Conservation (phyloP, 495 filamentous ascomycete species). For the Usnea hakonensis region DNA sequence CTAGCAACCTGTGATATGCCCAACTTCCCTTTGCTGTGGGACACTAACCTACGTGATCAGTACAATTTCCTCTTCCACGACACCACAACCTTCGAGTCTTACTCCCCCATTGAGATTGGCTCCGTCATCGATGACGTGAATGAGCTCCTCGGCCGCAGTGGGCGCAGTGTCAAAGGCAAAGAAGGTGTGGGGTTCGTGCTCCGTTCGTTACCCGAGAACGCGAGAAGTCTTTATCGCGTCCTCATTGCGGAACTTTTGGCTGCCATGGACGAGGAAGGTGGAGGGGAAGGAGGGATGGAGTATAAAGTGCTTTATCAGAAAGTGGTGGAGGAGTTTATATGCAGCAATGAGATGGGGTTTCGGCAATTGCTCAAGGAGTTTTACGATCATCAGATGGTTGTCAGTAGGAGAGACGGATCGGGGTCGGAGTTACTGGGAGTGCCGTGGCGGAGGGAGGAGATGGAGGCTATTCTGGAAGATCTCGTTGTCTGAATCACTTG, state of each 20-base stretch:
- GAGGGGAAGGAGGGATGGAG: conserved; percentile 49
- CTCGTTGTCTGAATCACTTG: conserved; percentile 38
- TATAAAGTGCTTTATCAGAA: conserved; percentile 89
- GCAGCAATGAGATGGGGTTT: conserved; percentile 92
- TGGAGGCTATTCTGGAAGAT: conserved; percentile 85
- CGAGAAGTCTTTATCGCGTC: conserved; percentile 73
- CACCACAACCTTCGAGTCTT: conserved; percentile 79
- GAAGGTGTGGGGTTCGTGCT: conserved; percentile 91
- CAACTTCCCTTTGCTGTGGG: conserved; percentile 83
- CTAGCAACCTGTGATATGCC: conserved; percentile 80
- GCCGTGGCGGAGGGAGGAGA: conserved; percentile 79
- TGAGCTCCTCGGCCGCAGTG: conserved; percentile 73
- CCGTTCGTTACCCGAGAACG: conserved; percentile 83
- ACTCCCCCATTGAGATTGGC: conserved; percentile 51
- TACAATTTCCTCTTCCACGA: conserved; percentile 90
- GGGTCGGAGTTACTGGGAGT: conserved; percentile 81
- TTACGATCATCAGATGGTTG: conserved; percentile 95
- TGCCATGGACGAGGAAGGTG: conserved; percentile 47
- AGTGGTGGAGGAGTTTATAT: conserved; percentile 92
- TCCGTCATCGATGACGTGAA: conserved; percentile 83
- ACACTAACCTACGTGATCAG: conserved; percentile 64
- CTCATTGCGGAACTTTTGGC: conserved; percentile 78
- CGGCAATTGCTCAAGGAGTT: conserved; percentile 92
- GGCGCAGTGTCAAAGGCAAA: conserved; percentile 75
- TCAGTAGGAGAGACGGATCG: conserved; percentile 71